phyloP scores from a whole-genome alignment of 768 basidiomycete species.

The Galerina sulciceps region DNA sequence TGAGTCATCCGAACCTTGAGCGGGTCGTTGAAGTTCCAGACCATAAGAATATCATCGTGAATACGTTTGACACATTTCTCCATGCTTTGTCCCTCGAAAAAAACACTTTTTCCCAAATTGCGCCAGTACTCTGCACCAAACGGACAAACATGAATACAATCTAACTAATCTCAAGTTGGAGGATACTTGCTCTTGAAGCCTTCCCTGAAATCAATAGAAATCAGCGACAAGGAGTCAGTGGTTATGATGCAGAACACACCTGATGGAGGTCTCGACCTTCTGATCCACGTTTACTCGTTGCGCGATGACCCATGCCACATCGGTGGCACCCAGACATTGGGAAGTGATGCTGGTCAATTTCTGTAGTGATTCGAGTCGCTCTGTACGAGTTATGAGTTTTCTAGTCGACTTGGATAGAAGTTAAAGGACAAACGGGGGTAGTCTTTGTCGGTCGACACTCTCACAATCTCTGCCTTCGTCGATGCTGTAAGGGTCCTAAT shows the following conservation, averaged over 20 bases:
- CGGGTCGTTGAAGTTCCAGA: conserved; percentile 25
- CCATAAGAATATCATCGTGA: conserved; percentile 17
- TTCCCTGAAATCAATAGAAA: not conserved
- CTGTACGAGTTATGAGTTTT: not conserved
- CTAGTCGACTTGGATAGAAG: not conserved
- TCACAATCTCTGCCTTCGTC: not conserved
- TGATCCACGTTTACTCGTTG: not conserved
- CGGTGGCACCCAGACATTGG: not conserved
- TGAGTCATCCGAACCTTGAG: not conserved
- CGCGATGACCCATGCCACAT: not conserved
- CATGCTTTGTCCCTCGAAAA: conserved; percentile 3
- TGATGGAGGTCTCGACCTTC: not conserved
- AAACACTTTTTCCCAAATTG: not conserved
- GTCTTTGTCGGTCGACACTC: not conserved
- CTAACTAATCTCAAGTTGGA: too few species aligned
- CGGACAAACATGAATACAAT: too few species aligned
- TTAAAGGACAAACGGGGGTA: not conserved
- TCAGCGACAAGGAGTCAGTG: too few species aligned
- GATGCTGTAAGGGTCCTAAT: not conserved
- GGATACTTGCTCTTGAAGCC: not conserved
- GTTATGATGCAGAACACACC: not conserved
- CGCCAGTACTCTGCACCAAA: not conserved
- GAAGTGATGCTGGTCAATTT: too few species aligned
- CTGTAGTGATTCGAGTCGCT: not conserved
- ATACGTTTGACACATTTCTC: conserved; percentile 10